These are phyloP conservation scores for Sisymbrium irio DNA, from an alignment of 345 rosid genomes.

Conservation along the genomic window DNA sequence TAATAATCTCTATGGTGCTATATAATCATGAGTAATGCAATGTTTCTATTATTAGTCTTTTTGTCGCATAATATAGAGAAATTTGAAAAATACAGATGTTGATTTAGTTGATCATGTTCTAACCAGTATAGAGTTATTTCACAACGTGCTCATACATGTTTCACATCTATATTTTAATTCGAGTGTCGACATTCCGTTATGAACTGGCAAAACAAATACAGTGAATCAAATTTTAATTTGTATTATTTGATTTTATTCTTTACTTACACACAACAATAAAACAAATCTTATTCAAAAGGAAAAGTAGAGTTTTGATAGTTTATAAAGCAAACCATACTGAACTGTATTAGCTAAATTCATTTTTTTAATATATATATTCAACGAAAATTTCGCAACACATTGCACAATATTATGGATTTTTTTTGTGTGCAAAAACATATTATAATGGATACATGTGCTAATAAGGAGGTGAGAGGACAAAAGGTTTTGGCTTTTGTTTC, in stretches of 20 bases:
- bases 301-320: background rate
- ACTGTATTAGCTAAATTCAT: background rate
- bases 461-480: background rate
- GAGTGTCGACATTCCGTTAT: background rate
- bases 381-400: background rate
- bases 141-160: constrained; percentile 23
- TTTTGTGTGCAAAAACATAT: too few species aligned
- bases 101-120: background rate
- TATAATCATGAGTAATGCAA: background rate
- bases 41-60: background rate
- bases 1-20: background rate
- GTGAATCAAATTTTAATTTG: background rate
- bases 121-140: background rate
- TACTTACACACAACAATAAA: background rate
- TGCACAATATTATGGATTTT: background rate
- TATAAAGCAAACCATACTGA: background rate
- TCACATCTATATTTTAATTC: background rate
- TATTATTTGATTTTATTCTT: background rate
- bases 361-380: background rate
- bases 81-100: background rate
- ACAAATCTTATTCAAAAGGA: background rate
- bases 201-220: background rate
- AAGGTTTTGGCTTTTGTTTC: constrained; percentile 16
- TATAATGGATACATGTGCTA: background rate
- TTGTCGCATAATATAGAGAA: background rate